Conservation (phyloP, 2,329 filamentous ascomycete genomes). For the Epicoccum nigrum region DNA sequence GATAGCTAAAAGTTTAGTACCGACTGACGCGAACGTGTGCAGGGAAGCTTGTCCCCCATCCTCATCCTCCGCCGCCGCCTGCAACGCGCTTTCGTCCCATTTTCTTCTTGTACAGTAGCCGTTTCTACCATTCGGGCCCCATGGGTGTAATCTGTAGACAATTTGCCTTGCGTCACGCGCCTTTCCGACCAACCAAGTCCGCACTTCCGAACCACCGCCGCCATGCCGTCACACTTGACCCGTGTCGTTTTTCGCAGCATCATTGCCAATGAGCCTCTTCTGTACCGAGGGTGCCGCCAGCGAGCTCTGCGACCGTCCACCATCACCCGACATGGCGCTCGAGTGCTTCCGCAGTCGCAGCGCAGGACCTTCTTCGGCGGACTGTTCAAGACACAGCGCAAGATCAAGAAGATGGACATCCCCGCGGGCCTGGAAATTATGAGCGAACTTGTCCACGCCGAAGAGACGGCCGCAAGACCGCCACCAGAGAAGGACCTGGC, state of each 20-base stretch:
- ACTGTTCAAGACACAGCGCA: slow-evolving; percentile 66
- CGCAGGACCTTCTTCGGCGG: slow-evolving; percentile 68
- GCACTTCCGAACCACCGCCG: slow-evolving; percentile 19
- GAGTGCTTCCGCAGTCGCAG: slow-evolving; percentile 38
- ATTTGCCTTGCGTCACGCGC: slow-evolving; percentile 9
- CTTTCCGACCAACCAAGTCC: slow-evolving; percentile 8
- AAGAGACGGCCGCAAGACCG: slow-evolving; percentile 67
- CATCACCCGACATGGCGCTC: slow-evolving; percentile 28
- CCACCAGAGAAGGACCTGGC: slow-evolving; percentile 69
- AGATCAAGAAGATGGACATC: slow-evolving; percentile 65
- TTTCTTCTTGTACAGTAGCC: slow-evolving; percentile 18
- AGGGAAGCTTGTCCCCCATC: slow-evolving; percentile 17
- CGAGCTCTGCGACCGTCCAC: slow-evolving; percentile 37
- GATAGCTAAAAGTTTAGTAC: slow-evolving; percentile 7
- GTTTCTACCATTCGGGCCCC: slow-evolving; percentile 4
- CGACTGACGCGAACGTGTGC: slow-evolving; percentile 9
- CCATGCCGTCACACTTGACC: slow-evolving; percentile 66
- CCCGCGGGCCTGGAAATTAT: slow-evolving; percentile 76
- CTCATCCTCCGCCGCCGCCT: slow-evolving; percentile 12
- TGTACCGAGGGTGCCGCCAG: slow-evolving; percentile 53
- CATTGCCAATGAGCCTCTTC: slow-evolving; percentile 57
- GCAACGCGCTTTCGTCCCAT: slow-evolving; percentile 21
- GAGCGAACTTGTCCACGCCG: slow-evolving; percentile 68
- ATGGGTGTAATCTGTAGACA: slow-evolving; percentile 22
- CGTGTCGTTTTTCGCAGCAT: slow-evolving; percentile 65